Percentiles rank a stretch among this genome's conserved stretches.
phyloP scores from a whole-genome alignment of 495 filamentous ascomycete species.

The Penicillium coffeae region DNA sequence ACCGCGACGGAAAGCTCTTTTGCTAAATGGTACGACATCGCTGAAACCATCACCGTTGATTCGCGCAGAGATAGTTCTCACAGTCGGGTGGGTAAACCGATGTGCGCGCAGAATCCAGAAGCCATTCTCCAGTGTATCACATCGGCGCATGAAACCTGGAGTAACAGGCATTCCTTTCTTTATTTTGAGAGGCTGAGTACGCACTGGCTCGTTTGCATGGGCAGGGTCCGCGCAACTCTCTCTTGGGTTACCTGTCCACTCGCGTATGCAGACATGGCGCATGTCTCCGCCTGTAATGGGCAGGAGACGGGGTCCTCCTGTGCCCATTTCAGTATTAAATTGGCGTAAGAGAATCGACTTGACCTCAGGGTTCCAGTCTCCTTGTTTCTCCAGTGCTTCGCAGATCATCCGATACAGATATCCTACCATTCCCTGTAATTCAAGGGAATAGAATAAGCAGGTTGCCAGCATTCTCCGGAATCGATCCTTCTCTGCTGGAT shows the following conservation, averaged over 20 bases:
- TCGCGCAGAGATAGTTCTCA: constrained; percentile 19
- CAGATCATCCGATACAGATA: constrained; percentile 36
- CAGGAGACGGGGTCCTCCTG: constrained; percentile 3
- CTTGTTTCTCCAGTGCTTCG: constrained; percentile 25
- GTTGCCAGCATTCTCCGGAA: constrained; percentile 36
- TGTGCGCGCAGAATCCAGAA: constrained; percentile 41
- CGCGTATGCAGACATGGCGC: constrained; percentile 34
- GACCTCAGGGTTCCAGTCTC: constrained; percentile 12
- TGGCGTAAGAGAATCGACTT: constrained; percentile 23
- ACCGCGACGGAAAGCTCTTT: constrained; percentile 28
- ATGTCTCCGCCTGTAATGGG: constrained; percentile 5
- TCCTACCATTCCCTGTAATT: constrained; percentile 19
- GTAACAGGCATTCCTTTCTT: no score
- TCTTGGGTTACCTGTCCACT: constrained; percentile 30
- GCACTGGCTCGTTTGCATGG: constrained; percentile 21
- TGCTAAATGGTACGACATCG: constrained; percentile 16
- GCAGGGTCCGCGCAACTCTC: constrained; percentile 22
- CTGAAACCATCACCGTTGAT: constrained; percentile 33
- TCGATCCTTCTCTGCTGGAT: constrained; percentile 28
- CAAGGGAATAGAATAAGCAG: constrained; percentile 24
- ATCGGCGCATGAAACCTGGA: constrained; percentile 10
- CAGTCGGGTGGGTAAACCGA: constrained; percentile 35
- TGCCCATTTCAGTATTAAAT: constrained; percentile 20
- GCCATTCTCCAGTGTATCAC: constrained; percentile 25
- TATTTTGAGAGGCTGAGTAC: no score